Conservation (phyloP, 768 basidiomycete genomes). For the Tricholoma saponaceum region DNA sequence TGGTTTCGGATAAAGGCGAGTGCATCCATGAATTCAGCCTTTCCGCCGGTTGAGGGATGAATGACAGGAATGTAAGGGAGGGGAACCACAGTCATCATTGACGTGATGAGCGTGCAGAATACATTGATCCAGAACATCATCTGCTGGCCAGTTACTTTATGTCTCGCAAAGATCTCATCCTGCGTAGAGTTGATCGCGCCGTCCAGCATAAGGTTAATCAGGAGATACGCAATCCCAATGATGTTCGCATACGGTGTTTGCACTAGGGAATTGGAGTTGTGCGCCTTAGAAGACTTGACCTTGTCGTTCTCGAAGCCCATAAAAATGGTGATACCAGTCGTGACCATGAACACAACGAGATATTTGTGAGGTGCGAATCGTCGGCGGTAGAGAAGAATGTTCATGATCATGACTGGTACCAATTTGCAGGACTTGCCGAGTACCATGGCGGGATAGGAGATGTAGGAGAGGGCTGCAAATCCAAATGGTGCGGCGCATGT, state of each 20-base stretch:
- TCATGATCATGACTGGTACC: conserved; percentile 98
- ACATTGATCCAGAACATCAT: conserved; percentile 99
- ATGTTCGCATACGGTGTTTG: conserved; percentile 50
- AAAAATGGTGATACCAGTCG: conserved; percentile 86
- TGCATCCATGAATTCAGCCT: conserved; percentile 63
- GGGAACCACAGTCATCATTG: conserved; percentile 66
- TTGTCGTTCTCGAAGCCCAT: conserved; percentile 80
- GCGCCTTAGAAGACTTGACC: conserved; percentile 34
- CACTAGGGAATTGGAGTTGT: conserved; percentile 28
- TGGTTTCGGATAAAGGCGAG: conserved; percentile 74
- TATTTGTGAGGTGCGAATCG: conserved; percentile 94
- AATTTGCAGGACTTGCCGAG: conserved; percentile 99
- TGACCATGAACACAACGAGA: conserved; percentile 91
- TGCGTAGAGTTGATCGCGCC: conserved; percentile 95
- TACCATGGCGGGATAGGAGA: conserved; percentile 98
- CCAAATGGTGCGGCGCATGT: conserved; percentile 93
- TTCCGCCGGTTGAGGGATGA: conserved; percentile 58
- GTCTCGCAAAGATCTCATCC: conserved; percentile 87
- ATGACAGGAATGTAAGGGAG: conserved; percentile 81
- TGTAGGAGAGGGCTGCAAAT: conserved; percentile 91
- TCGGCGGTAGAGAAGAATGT: conserved; percentile 91
- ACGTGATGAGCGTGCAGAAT: conserved; percentile 74
- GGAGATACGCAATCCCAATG: conserved; percentile 71
- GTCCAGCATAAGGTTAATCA: conserved; percentile 87
- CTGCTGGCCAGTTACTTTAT: conserved; percentile 81